These are phyloP conservation scores for Ogataea nakhonphanomensis DNA, from an alignment of 805 yeast genomes.

Conservation along the genomic window DNA sequence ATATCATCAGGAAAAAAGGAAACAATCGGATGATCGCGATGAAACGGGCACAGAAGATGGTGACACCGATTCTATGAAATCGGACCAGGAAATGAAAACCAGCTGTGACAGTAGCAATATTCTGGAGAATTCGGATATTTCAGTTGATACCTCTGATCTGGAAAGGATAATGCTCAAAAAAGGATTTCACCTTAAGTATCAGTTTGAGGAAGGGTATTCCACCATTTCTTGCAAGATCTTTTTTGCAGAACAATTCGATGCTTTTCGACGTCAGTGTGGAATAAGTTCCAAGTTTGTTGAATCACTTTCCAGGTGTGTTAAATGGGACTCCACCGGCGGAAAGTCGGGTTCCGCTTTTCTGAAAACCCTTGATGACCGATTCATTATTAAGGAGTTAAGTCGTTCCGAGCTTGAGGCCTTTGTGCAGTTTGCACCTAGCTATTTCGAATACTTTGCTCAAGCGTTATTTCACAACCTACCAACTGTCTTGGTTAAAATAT, in stretches of 20 bases:
- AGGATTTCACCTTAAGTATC: constrained; percentile 89
- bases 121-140: constrained; percentile 1
- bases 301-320: constrained; percentile 86
- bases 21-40: constrained; percentile 7
- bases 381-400: constrained; percentile 84
- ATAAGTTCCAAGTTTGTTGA: constrained; percentile 73
- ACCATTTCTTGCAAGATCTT: constrained; percentile 88
- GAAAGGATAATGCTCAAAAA: constrained; percentile 75
- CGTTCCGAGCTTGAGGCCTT: constrained; percentile 89
- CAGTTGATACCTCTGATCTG: constrained; percentile 31
- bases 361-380: constrained; percentile 86
- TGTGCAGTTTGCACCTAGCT: constrained; percentile 92
- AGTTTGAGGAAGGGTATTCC: constrained; percentile 81
- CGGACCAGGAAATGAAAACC: constrained; percentile 1
- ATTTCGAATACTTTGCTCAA: constrained; percentile 93
- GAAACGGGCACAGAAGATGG: constrained; percentile 18
- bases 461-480: constrained; percentile 93
- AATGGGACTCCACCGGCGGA: constrained; percentile 97
- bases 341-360: constrained; percentile 93
- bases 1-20: constrained; percentile 37
- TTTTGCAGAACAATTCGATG: constrained; percentile 95
- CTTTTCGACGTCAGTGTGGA: constrained; percentile 82
- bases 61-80: constrained; percentile 10
- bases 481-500: constrained; percentile 89
- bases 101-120: constrained; percentile 10